Conservation (phyloP, 116 monocot species). For the Iris pallida region DNA sequence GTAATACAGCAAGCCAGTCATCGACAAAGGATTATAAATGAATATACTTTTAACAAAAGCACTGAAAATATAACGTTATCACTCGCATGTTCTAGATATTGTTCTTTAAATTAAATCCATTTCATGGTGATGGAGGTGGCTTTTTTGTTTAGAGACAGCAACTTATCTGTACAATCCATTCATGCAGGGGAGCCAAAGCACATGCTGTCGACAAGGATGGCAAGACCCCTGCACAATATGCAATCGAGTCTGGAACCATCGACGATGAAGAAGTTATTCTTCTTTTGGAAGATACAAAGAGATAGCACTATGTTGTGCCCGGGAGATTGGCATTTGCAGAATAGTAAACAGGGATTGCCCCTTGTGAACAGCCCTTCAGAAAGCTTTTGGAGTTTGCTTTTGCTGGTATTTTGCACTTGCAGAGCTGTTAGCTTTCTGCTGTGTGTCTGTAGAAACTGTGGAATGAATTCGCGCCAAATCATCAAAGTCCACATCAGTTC, state of each 20-base stretch:
- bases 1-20: too few species aligned
- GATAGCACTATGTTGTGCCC: constrained; percentile 5
- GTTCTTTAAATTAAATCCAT: too few species aligned
- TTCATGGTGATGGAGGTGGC: too few species aligned
- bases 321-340: neutral
- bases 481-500: neutral
- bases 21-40: too few species aligned
- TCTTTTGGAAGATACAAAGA: constrained; percentile 19
- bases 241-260: constrained; percentile 17
- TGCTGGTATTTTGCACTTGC: neutral
- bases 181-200: constrained; percentile 22
- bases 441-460: neutral
- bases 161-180: neutral
- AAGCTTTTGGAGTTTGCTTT: neutral
- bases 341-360: neutral
- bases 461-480: neutral
- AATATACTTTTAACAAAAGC: too few species aligned
- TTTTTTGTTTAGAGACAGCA: too few species aligned
- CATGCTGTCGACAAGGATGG: constrained; percentile 13
- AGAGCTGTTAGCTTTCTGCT: neutral
- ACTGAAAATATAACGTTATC: too few species aligned
- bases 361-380: neutral
- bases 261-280: constrained; percentile 22
- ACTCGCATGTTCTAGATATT: too few species aligned
- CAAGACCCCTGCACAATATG: constrained; percentile 21